A percentile compares a stretch with the other conserved stretches of the same genome.
Evolutionary conservation across 441 rosid species (phyloP).

Genomic region (Croton setiger): DNA sequence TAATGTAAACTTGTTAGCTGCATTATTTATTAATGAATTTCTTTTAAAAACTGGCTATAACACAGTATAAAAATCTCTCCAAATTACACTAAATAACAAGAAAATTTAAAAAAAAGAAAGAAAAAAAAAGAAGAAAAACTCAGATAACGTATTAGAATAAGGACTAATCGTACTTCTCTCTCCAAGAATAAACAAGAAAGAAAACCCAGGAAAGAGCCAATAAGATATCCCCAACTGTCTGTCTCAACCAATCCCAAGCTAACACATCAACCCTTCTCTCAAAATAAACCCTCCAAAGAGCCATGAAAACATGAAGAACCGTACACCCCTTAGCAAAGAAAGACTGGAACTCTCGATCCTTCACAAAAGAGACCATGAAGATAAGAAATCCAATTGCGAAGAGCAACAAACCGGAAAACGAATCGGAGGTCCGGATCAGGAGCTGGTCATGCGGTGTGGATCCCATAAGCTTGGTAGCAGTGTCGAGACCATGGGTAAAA

Average conservation of each 20-base stretch:
- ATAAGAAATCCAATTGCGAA: constrained; percentile 57
- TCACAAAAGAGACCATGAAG: constrained; percentile 59
- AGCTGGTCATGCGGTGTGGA: constrained; percentile 70
- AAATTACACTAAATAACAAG: background rate
- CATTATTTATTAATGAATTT: background rate
- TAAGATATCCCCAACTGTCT: constrained; percentile 55
- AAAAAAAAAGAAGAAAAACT: background rate
- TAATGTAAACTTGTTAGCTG: background rate
- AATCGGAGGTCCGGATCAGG: constrained; percentile 60
- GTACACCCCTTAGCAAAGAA: constrained; percentile 71
- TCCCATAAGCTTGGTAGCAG: constrained; percentile 50
- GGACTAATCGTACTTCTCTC: constrained; percentile 60
- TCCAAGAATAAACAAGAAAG: constrained; percentile 67
- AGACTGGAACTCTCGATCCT: constrained; percentile 52
- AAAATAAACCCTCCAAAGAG: constrained; percentile 57
- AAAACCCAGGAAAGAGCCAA: constrained; percentile 65
- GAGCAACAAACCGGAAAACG: constrained; percentile 64
- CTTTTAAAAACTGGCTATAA: background rate
- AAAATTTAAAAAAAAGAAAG: background rate
- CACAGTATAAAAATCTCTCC: background rate
- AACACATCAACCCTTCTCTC: constrained; percentile 59
- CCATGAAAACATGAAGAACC: constrained; percentile 48
- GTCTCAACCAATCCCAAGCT: constrained; percentile 61
- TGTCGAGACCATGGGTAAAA: constrained; percentile 54
- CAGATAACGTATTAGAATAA: background rate